A percentile compares a stretch with the other conserved stretches of the same genome.
These are phyloP conservation scores for Evernia prunastri DNA, from an alignment of 495 filamentous ascomycete genomes.

Conservation along the genomic window DNA sequence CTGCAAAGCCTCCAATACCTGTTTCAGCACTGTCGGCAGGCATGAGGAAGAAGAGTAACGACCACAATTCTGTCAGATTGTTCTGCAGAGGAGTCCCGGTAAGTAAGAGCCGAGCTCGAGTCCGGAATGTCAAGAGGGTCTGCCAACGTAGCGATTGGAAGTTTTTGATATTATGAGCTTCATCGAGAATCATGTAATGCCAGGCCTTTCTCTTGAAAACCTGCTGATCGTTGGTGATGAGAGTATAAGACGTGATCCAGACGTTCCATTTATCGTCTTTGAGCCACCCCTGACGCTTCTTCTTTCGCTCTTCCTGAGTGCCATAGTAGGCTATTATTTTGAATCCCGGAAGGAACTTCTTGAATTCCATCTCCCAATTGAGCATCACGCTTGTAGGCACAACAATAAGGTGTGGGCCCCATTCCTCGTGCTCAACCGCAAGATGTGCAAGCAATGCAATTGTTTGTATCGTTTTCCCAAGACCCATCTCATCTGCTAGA, in stretches of 20 bases:
- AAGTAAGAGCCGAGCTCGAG: slow-evolving; percentile 75
- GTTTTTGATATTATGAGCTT: slow-evolving; percentile 99
- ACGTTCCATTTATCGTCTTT: slow-evolving; percentile 92
- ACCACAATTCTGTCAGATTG: slow-evolving; percentile 95
- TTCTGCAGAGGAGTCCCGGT: slow-evolving; percentile 97
- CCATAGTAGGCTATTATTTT: slow-evolving; percentile 98
- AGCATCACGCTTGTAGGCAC: slow-evolving; percentile 98
- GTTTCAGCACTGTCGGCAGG: slow-evolving; percentile 66
- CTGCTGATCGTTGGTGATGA: slow-evolving; percentile 86
- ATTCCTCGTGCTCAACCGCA: slow-evolving; percentile 82
- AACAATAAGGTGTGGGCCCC: slow-evolving; percentile 94
- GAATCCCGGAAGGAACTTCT: slow-evolving; percentile 98
- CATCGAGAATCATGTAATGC: slow-evolving; percentile 98
- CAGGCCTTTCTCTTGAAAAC: slow-evolving; percentile 90
- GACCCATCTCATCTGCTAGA: slow-evolving; percentile 98
- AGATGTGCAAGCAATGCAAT: slow-evolving; percentile 92
- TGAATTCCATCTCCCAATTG: slow-evolving; percentile 99
- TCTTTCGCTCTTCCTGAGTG: slow-evolving; percentile 80
- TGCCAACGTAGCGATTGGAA: slow-evolving; percentile 98
- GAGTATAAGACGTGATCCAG: slow-evolving; percentile 92
- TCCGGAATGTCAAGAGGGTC: slow-evolving; percentile 84
- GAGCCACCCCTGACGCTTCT: slow-evolving; percentile 85
- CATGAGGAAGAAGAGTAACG: slow-evolving; percentile 91
- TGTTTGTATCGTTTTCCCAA: slow-evolving; percentile 98
- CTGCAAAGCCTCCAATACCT: slow-evolving; percentile 80